Evolutionary conservation across 106 monocot genomes (phyloP), one percentile per base, ranked within the genome.

Genomic region (Vanilla planifolia): DNA sequence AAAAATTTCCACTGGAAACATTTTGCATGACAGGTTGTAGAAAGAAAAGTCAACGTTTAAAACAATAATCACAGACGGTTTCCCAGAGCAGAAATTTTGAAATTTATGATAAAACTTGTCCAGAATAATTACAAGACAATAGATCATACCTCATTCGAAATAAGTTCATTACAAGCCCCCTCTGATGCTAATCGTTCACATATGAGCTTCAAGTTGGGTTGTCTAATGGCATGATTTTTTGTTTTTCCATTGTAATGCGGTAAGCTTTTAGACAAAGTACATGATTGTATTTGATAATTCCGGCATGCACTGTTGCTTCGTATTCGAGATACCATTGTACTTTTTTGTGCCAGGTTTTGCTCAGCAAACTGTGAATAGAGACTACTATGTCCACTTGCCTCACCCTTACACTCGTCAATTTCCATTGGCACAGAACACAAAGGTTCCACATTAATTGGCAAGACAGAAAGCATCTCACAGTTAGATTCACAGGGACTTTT

Each of bases 161-260:
- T 41, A 62, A 94, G 71, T 80, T 94, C 85, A 45, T 80, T 72
- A 23, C 71, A 67, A 21, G 89, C 85, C 62, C 75, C 82, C 35
- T 60, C 55, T 48, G 73, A 81, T 56, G 76, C 74, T 15, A 94
- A 64, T 1, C 77, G 74, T 35, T 86, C 73, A 29, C 50, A 67
- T 41, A 95, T 76, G 44, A 55, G 51, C 50, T 72, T 79, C 22
- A 72, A 64, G 62, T 86, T 43, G 2, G 82, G 34, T 55, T 75
- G 77, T 66, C 73, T 83, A 42, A 32, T 51, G 9, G 52, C 63
- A 62, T 48, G 41, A 40, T 11, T 76, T 84, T 86, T 95, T 11
- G 67, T 46, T 73, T 67, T 89, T 45, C 83, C 73, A 79, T 67
- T 73, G 64, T 59, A 66, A 8, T 63, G 67, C 48, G 72, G 33